These are phyloP conservation scores for Haematococcus sp. DNA, from an alignment of 139 green algal species.

Conservation along the genomic window DNA sequence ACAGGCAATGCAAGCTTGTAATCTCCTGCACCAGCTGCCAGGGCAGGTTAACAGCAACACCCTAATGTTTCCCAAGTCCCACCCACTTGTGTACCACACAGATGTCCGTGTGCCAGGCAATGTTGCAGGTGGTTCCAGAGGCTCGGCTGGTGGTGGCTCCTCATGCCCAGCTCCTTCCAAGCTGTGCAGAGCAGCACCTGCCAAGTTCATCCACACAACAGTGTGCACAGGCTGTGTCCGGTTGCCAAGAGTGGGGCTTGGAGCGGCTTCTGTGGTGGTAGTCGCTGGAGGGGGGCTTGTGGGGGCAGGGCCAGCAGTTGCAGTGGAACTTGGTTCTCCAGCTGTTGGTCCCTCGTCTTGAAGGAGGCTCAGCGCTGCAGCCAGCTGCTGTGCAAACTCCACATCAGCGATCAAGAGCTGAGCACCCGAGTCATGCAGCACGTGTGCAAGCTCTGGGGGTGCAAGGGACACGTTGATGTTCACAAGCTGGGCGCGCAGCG, in stretches of 20 bases:
- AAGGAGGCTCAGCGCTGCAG: conserved; percentile 12
- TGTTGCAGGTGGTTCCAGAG: not conserved
- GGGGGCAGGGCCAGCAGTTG: too few species aligned
- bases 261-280: too few species aligned
- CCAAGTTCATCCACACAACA: conserved; percentile 10
- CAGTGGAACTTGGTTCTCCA: too few species aligned
- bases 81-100: too few species aligned
- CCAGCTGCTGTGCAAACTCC: conserved; percentile 26
- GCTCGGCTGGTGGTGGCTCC: not conserved
- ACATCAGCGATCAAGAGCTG: conserved; percentile 41
- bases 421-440: conserved; percentile 58
- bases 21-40: too few species aligned
- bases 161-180: not conserved
- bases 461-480: conserved; percentile 82
- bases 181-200: not conserved
- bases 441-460: conserved; percentile 63
- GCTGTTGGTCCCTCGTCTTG: too few species aligned
- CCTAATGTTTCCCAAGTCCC: too few species aligned
- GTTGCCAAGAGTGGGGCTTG: too few species aligned
- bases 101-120: too few species aligned
- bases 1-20: too few species aligned
- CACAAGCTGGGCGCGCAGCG: conserved; percentile 66
- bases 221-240: too few species aligned
- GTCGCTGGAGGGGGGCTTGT: not conserved
- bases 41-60: too few species aligned